Percentiles rank a stretch among this genome's conserved stretches.
Conservation (phyloP, 768 basidiomycete genomes). For the Amanita phalloides region DNA sequence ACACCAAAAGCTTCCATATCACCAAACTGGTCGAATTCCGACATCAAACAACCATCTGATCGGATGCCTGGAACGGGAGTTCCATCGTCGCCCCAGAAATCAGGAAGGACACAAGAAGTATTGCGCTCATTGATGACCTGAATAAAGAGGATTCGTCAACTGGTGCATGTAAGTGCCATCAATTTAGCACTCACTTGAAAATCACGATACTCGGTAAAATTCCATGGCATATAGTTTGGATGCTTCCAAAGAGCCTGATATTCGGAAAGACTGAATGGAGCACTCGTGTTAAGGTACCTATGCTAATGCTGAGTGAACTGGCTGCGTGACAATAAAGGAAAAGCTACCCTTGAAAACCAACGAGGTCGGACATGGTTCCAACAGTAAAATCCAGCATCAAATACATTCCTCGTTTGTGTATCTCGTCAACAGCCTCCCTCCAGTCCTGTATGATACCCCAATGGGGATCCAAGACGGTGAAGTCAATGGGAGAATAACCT, state of each 20-base stretch:
- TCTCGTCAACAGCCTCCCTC: constrained; percentile 59
- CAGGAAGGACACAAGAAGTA: constrained; percentile 61
- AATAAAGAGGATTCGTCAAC: constrained; percentile 3
- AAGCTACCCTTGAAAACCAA: constrained; percentile 71
- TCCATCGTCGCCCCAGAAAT: constrained; percentile 75
- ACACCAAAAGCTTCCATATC: constrained; percentile 99
- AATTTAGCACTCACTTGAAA: constrained; percentile 41
- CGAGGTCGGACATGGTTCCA: constrained; percentile 81
- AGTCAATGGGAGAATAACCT: constrained; percentile 94
- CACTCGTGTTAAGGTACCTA: constrained; percentile 69
- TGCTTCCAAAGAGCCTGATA: constrained; percentile 66
- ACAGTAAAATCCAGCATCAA: constrained; percentile 91
- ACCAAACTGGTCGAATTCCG: constrained; percentile 92
- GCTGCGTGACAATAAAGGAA: constrained; percentile 3
- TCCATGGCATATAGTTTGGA: constrained; percentile 76
- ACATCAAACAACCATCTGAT: constrained; percentile 60
- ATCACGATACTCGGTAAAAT: constrained; percentile 75
- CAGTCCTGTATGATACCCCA: constrained; percentile 83
- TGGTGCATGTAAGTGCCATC: not conserved
- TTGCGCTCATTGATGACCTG: constrained; percentile 67
- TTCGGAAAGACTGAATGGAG: constrained; percentile 72
- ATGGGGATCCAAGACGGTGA: constrained; percentile 84
- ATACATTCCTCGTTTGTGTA: constrained; percentile 83
- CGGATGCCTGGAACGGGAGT: constrained; percentile 40
- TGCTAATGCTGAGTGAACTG: constrained; percentile 1